Conservation (phyloP, 2,329 filamentous ascomycete species). For the Cryphonectria radicalis region DNA sequence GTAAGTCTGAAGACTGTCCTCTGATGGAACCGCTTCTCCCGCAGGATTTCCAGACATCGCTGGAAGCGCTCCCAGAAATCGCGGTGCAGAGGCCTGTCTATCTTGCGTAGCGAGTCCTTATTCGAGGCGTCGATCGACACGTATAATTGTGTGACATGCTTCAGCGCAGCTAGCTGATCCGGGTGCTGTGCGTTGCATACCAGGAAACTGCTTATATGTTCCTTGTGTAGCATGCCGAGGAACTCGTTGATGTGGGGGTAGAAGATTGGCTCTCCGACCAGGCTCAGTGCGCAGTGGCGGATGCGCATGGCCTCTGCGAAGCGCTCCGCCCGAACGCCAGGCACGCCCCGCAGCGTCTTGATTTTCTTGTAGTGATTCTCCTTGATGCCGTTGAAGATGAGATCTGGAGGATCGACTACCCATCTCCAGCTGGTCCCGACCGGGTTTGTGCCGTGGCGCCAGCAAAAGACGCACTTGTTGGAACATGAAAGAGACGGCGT, state of each 20-base stretch:
- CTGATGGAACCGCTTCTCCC: constrained; percentile 80
- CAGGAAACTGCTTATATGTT: constrained; percentile 90
- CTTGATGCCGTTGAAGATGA: constrained; percentile 90
- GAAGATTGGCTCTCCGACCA: constrained; percentile 98
- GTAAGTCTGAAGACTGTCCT: constrained; percentile 94
- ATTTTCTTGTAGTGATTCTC: constrained; percentile 95
- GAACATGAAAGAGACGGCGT: constrained; percentile 94
- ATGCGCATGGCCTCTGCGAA: constrained; percentile 94
- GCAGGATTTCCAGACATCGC: constrained; percentile 85
- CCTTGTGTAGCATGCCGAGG: constrained; percentile 77
- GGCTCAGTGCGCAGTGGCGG: constrained; percentile 85
- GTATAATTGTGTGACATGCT: constrained; percentile 92
- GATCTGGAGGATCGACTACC: constrained; percentile 87
- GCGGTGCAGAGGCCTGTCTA: constrained; percentile 89
- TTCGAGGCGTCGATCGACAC: constrained; percentile 96
- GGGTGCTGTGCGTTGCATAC: constrained; percentile 98
- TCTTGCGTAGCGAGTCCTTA: constrained; percentile 81
- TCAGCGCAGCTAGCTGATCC: constrained; percentile 79
- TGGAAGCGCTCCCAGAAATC: constrained; percentile 98
- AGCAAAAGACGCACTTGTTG: constrained; percentile 99
- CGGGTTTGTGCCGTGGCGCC: constrained; percentile 96
- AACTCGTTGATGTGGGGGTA: constrained; percentile 98
- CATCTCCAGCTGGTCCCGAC: constrained; percentile 97
- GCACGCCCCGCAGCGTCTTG: constrained; percentile 93
- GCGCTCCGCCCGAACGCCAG: constrained; percentile 87